A percentile compares a stretch with the other conserved stretches of the same genome.
phyloP scores from a whole-genome alignment of 148 eudicot genomes.

The Dysphania ambrosioides region DNA sequence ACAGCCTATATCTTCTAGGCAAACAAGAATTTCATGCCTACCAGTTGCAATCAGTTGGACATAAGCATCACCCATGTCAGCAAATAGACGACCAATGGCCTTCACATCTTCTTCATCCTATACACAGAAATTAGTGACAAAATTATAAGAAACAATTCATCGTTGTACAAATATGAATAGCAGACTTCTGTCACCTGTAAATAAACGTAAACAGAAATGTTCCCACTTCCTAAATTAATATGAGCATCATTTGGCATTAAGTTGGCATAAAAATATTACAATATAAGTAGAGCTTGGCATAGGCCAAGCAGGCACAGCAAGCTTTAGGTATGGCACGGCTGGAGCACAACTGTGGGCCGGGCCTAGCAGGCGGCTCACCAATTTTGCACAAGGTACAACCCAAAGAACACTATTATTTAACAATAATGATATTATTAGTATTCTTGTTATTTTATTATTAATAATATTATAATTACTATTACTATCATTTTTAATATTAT shows the following conservation, averaged over 20 bases:
- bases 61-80: conserved; percentile 98
- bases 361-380: no score
- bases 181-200: background rate
- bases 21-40: conserved; percentile 29
- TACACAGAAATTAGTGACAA: conserved; percentile 11
- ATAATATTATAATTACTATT: no score
- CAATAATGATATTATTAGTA: no score
- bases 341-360: no score
- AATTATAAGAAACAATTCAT: background rate
- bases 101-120: conserved; percentile 99
- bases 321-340: no score
- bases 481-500: no score
- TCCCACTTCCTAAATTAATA: background rate
- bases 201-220: background rate
- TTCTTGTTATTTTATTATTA: no score
- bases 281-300: no score
- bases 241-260: background rate
- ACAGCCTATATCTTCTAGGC: conserved; percentile 12
- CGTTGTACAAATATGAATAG: background rate
- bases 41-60: conserved; percentile 93
- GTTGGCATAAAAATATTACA: no score
- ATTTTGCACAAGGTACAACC: no score
- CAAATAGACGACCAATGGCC: conserved; percentile 95
- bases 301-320: no score
- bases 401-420: no score